phyloP scores from a whole-genome alignment of 306 rosid species.

The Adenanthera pavonina region DNA sequence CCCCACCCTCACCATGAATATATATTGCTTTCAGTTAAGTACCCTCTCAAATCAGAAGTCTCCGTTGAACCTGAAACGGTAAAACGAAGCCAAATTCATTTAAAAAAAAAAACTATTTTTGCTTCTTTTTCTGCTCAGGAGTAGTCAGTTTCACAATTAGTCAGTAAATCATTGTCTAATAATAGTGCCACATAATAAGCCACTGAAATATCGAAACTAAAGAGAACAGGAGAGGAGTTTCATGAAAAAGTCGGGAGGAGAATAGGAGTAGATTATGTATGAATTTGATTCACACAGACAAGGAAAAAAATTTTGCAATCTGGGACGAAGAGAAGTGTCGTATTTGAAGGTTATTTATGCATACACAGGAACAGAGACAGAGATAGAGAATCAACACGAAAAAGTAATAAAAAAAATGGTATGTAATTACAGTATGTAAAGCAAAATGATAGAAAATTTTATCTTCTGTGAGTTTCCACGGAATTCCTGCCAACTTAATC shows the following conservation, averaged over 20 bases:
- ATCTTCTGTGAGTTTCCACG: conserved; percentile 45
- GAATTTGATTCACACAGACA: conserved; percentile 52
- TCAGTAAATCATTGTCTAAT: background rate
- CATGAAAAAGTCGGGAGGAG: background rate
- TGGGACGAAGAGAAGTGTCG: conserved; percentile 41
- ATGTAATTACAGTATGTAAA: conserved; percentile 80
- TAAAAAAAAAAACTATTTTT: background rate
- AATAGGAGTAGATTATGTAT: conserved; percentile 37
- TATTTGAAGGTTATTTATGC: conserved; percentile 55
- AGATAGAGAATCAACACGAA: conserved; percentile 50
- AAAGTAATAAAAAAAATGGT: conserved; percentile 48
- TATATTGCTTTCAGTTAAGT: background rate
- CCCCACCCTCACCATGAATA: background rate
- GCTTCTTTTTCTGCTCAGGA: conserved; percentile 20
- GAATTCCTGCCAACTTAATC: conserved; percentile 54
- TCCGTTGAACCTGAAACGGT: background rate
- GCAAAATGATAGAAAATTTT: conserved; percentile 57
- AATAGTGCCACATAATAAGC: background rate
- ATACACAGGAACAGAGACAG: conserved; percentile 50
- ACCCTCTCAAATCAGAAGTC: background rate
- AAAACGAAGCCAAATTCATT: conserved; percentile 28
- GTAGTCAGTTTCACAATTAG: conserved; percentile 14
- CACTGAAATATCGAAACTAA: conserved; percentile 11
- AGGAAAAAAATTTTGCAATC: conserved; percentile 33
- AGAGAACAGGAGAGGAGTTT: background rate